phyloP scores from a whole-genome alignment of 441 rosid genomes.

The Arabidopsis lyrata region DNA sequence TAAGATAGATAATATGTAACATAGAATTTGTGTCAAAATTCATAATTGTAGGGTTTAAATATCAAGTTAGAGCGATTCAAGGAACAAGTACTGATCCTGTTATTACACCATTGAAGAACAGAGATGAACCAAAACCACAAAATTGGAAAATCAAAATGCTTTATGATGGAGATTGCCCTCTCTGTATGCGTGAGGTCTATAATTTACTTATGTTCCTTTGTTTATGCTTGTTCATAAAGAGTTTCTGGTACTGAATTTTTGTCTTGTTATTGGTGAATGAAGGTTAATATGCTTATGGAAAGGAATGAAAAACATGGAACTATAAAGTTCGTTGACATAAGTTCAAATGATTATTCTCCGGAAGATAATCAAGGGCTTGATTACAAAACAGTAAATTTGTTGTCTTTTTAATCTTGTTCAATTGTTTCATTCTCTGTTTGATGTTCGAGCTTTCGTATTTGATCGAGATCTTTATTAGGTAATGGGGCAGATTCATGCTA shows the following conservation, averaged over 20 bases:
- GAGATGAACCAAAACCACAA: slow-evolving; percentile 47
- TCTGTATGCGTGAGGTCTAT: slow-evolving; percentile 92
- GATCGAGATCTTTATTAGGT: slow-evolving; percentile 52
- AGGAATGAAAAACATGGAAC: slow-evolving; percentile 73
- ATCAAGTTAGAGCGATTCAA: slow-evolving; percentile 61
- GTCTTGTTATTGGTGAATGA: slow-evolving; percentile 24
- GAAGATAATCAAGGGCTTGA: slow-evolving; percentile 83
- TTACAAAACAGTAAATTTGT: slow-evolving; percentile 60
- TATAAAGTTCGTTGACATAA: slow-evolving; percentile 83
- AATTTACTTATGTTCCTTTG: not conserved
- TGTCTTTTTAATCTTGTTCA: not conserved
- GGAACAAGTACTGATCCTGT: slow-evolving; percentile 54
- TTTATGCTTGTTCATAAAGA: slow-evolving; percentile 1
- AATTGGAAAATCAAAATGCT: slow-evolving; percentile 95
- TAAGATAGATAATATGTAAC: not conserved
- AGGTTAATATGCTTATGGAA: slow-evolving; percentile 83
- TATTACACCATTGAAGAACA: slow-evolving; percentile 50
- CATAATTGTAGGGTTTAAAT: slow-evolving; percentile 44
- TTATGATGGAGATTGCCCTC: slow-evolving; percentile 95
- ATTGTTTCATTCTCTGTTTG: slow-evolving; percentile 13
- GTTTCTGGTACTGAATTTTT: slow-evolving; percentile 5
- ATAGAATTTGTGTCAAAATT: not conserved
- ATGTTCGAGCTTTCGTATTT: not conserved
- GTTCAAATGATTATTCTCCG: slow-evolving; percentile 68
- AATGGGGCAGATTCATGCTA: slow-evolving; percentile 94